Evolutionary conservation across 495 filamentous ascomycete genomes (phyloP), one percentile per base, ranked within the genome.

Genomic region (Neurospora sp.): DNA sequence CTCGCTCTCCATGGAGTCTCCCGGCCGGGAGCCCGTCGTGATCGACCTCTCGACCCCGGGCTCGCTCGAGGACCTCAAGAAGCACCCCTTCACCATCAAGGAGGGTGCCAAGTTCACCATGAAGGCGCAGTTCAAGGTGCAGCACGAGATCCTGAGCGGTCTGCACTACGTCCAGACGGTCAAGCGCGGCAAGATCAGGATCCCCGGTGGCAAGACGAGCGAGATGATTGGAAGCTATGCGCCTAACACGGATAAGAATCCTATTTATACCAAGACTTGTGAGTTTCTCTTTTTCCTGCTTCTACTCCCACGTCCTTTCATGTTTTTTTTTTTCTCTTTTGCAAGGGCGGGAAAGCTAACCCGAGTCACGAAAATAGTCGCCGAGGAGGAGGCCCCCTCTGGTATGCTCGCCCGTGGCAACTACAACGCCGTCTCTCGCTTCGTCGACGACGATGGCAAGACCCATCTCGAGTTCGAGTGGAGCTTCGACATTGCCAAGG

Each of bases 221-320:
- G 94, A 98, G 86, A 99, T 99, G 96, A 91, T 99, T 84, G 95
- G 96, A 70, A 94, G 92, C 72, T 99, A 93, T 80, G 90, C 92
- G 31, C 96, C 96, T 38, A 97, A 90, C 83, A 97, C 96, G 8
- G 88, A 90, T 40, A 89, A 91, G 77, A 93, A 91, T 80, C 92
- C 92, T 3, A 74, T 89, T 68, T 96, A 98, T 82, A 89, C 89
- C 81, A 98, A 97, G 87, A 91, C 89, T 76, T 98, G 96, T 97
- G 87, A 87, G 92, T 85, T 46, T 37, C 40, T 40, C 69, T n/a
- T 37, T 37, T 48, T 68, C 59, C 48, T 66, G 40, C 46, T 46
- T 70, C 38, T 39, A 31, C 38, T 35, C 38, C 38, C 38, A 39
- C 38, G 38, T 39, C 38, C 38, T 39, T 39, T 22, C 22, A 22